Conservation (phyloP, 768 basidiomycete species). For the Multifurca ochricompacta region DNA sequence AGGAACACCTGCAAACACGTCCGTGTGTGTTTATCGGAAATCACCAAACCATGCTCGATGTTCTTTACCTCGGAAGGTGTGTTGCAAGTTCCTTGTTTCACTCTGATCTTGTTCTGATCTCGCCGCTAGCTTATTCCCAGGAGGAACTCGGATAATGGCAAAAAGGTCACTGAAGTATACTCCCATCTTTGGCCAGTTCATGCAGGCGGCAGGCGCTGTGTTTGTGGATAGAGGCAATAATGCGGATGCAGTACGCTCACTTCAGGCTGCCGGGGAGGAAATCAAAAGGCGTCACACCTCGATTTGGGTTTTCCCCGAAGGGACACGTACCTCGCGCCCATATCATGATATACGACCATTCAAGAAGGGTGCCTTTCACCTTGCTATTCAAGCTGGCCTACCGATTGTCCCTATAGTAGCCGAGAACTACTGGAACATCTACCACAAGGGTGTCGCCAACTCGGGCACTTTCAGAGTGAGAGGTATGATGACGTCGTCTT, state of each 20-base stretch:
- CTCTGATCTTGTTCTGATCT: constrained; percentile 6
- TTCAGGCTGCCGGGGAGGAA: constrained; percentile 66
- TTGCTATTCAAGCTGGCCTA: constrained; percentile 84
- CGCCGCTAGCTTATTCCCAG: constrained; percentile 53
- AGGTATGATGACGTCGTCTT: constrained; percentile 42
- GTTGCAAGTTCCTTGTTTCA: constrained; percentile 23
- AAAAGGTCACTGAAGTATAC: constrained; percentile 84
- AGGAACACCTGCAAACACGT: constrained; percentile 63
- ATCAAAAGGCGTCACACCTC: constrained; percentile 69
- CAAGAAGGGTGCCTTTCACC: constrained; percentile 98
- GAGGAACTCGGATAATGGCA: constrained; percentile 79
- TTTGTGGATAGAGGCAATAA: constrained; percentile 87
- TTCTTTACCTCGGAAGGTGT: constrained; percentile 74
- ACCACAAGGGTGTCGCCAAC: constrained; percentile 70
- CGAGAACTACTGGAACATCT: constrained; percentile 90
- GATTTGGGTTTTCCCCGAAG: constrained; percentile 95
- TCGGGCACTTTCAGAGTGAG: constrained; percentile 70
- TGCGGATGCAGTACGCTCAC: constrained; percentile 60
- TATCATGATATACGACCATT: constrained; percentile 69
- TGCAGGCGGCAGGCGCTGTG: constrained; percentile 82
- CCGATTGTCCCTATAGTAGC: constrained; percentile 88
- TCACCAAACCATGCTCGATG: constrained; percentile 91
- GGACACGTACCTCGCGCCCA: constrained; percentile 71
- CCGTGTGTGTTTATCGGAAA: constrained; percentile 80
- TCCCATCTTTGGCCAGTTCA: constrained; percentile 82